These are phyloP conservation scores for Papiliotrema laurentii DNA, from an alignment of 1,284 basidiomycete genomes.

Conservation along the genomic window DNA sequence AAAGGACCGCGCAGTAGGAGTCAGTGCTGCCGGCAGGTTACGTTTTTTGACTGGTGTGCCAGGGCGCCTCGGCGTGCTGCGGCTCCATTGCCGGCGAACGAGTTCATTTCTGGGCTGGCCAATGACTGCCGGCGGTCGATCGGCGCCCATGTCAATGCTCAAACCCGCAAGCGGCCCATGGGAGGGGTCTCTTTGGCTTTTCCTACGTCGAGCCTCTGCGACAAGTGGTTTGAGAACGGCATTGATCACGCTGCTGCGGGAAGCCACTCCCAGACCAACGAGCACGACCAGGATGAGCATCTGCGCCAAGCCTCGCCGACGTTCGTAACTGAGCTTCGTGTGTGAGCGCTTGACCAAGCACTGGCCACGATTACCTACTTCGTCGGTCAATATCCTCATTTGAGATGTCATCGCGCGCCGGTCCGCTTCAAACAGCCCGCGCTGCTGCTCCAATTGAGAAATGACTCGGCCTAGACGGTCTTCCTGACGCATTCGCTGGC, in stretches of 20 bases:
- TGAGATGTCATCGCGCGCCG: constrained; percentile 27
- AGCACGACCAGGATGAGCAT: constrained; percentile 36
- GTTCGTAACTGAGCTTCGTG: constrained; percentile 38
- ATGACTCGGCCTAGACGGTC: constrained; percentile 35
- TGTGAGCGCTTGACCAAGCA: too few species aligned
- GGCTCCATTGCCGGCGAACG: not conserved
- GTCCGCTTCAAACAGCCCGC: constrained; percentile 30
- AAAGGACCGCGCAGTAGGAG: not conserved
- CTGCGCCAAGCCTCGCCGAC: constrained; percentile 39
- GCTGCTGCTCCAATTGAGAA: constrained; percentile 39
- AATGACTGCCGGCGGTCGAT: constrained; percentile 22
- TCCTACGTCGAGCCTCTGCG: constrained; percentile 22
- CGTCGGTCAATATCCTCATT: constrained; percentile 32
- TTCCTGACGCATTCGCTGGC: constrained; percentile 38
- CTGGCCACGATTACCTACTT: constrained; percentile 17
- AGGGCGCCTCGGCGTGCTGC: constrained; percentile 1
- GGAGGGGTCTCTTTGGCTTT: constrained; percentile 8
- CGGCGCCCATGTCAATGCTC: constrained; percentile 31
- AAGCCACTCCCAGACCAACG: constrained; percentile 31
- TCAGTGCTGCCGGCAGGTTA: not conserved
- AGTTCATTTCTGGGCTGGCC: too few species aligned
- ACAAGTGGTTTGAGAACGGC: constrained; percentile 34
- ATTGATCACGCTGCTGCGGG: constrained; percentile 31
- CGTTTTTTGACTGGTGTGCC: not conserved
- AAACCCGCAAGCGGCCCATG: constrained; percentile 35